Evolutionary conservation across 2,329 filamentous ascomycete species (phyloP).

Genomic region (Xylaria sp.): DNA sequence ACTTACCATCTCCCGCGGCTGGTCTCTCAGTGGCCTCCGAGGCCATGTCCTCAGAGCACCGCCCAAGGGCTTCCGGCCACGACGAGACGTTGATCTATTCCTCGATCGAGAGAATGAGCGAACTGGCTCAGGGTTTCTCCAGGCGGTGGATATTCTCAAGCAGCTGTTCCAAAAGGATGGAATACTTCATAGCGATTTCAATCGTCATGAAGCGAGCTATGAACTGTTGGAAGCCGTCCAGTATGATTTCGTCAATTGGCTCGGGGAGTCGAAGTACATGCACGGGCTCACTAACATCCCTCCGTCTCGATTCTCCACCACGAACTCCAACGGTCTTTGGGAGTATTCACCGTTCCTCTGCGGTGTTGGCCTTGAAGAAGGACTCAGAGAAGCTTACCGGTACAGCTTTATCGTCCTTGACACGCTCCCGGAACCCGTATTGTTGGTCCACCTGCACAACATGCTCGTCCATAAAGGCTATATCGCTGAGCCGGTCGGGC

Average conservation of each 20-base stretch:
- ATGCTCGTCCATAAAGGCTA: conserved; percentile 58
- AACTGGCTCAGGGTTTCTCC: conserved; percentile 48
- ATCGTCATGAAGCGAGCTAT: conserved; percentile 34
- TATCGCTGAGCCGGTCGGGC: conserved; percentile 49
- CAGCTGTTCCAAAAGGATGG: conserved; percentile 49
- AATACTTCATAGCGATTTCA: conserved; percentile 26
- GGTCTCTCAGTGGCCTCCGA: conserved; percentile 49
- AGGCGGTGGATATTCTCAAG: conserved; percentile 47
- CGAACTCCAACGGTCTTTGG: conserved; percentile 58
- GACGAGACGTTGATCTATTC: conserved; percentile 57
- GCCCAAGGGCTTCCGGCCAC: conserved; percentile 51
- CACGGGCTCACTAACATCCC: conserved; percentile 51
- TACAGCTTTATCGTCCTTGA: conserved; percentile 55
- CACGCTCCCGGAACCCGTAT: conserved; percentile 52
- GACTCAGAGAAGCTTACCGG: conserved; percentile 54
- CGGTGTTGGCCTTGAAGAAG: conserved; percentile 58
- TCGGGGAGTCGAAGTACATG: conserved; percentile 53
- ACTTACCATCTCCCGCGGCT: conserved; percentile 57
- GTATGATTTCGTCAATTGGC: conserved; percentile 52
- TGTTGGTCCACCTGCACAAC: conserved; percentile 60
- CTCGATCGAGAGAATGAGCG: conserved; percentile 52
- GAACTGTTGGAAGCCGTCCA: conserved; percentile 45
- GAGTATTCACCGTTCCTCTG: conserved; percentile 62
- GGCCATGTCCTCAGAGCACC: conserved; percentile 54
- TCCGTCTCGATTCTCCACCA: conserved; percentile 55